These are phyloP conservation scores for Botrytis medusae DNA, from an alignment of 2,329 filamentous ascomycete species.

Conservation along the genomic window DNA sequence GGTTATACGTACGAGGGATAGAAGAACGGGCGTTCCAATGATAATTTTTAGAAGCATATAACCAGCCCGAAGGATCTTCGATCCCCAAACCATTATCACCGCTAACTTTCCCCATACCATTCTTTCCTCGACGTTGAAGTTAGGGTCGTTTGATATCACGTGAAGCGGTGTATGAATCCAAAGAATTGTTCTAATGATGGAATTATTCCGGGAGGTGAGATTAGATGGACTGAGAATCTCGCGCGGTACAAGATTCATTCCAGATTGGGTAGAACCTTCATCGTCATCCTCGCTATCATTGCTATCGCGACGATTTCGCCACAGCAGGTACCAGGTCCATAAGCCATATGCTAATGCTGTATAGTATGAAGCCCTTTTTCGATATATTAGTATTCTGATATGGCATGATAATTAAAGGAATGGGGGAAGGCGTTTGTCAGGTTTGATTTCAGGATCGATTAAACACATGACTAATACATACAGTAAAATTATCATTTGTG, in stretches of 20 bases:
- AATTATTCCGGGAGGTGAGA: neutral
- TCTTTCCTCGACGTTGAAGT: neutral
- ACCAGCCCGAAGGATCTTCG: neutral
- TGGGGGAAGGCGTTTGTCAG: neutral
- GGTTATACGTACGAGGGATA: neutral
- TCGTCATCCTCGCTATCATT: neutral
- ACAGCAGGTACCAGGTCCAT: slow-evolving; percentile 4
- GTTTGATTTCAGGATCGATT: neutral
- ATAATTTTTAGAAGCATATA: neutral
- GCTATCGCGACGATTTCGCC: neutral
- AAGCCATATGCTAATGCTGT: neutral
- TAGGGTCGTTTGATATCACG: neutral
- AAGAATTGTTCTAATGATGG: neutral
- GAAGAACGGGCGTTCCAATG: neutral
- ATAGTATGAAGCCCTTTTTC: neutral
- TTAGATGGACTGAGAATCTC: neutral
- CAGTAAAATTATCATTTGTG: neutral
- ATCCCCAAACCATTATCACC: neutral
- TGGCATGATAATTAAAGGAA: neutral
- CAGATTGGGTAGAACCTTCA: neutral
- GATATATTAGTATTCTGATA: neutral
- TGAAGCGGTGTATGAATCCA: neutral
- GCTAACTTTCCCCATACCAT: neutral
- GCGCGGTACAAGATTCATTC: slow-evolving; percentile 1
- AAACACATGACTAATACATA: neutral